Evolutionary conservation across 73 alveolate genomes (phyloP).

Genomic region (Tetrahymena thermophila): DNA sequence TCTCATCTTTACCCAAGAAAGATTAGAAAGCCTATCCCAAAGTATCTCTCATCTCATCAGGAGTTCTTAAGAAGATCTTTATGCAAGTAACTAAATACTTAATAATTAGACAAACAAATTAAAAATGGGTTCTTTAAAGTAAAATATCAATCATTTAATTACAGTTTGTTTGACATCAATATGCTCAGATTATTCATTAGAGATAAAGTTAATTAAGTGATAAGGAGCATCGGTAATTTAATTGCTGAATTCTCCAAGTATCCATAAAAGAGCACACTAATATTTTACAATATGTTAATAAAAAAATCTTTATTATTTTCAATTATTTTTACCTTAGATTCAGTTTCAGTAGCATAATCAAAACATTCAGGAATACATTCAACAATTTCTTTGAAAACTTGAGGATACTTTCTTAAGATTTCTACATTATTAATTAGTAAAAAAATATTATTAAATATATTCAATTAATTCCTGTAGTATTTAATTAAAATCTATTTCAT

Average conservation of each 20-base stretch:
- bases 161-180: slow-evolving; percentile 22
- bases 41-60: slow-evolving; percentile 29
- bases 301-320: not conserved
- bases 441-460: too few species aligned
- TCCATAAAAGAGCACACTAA: slow-evolving; percentile 17
- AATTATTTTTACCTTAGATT: slow-evolving; percentile 5
- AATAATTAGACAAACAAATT: too few species aligned
- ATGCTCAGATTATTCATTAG: slow-evolving; percentile 2
- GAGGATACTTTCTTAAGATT: slow-evolving; percentile 27
- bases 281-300: not conserved
- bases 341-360: slow-evolving; percentile 16
- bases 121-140: too few species aligned
- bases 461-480: too few species aligned
- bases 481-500: too few species aligned
- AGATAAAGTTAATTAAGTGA: not conserved
- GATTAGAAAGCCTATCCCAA: slow-evolving; percentile 5
- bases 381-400: slow-evolving; percentile 16
- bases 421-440: not conserved
- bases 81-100: slow-evolving; percentile 9
- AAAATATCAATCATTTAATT: too few species aligned
- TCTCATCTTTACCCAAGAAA: slow-evolving; percentile 24
- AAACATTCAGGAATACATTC: slow-evolving; percentile 6
- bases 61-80: slow-evolving; percentile 11
- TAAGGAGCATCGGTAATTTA: slow-evolving; percentile 26
- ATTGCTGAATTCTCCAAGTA: slow-evolving; percentile 24